Evolutionary conservation across 257 asterid species (phyloP), one percentile per base, ranked within the genome.

Genomic region (Capsicum rhomboideum): DNA sequence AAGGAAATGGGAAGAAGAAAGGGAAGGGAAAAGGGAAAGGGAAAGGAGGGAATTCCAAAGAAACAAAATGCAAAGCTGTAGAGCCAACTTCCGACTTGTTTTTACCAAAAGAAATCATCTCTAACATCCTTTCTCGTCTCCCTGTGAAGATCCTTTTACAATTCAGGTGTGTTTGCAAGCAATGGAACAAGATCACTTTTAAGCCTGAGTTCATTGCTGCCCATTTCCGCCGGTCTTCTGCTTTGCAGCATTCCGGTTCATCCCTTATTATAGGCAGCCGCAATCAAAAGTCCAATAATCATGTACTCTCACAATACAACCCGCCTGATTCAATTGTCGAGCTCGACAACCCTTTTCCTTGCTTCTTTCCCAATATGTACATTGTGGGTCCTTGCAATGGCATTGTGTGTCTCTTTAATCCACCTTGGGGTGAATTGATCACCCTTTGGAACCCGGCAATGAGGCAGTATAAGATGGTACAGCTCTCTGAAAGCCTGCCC

Each of bases 131-230:
- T 11, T 26, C 54, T 4, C 46, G 79, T 8, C 80, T 82, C 56
- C 85, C 85, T 63, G 85, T 31, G 8, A 82, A 68, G 21, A 4
- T 26, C 44, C 84, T 82, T n/a, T 42, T 82, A 34, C 58, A 66
- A 28, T 49, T 82, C 79, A 66, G 59, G 67, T 66, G 80, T 29
- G 85, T 82, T 10, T 28, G 85, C 80, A 82, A 68, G 50, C 58
- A 53, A 29, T 82, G 80, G 85, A 37, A 56, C 6, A 44, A 16
- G 3, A 12, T 67, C 29, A 82, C 67, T 49, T 42, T 50, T 1
- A 17, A 28, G 0, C 67, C 69, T 8, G 2, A 18, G 9, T 67
- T 82, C 66, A 78, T 78, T 0, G 6, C 67, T 28, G 44, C 26
- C 2, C 82, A 53, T 17, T 55, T 53, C 31, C 17, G 20, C 42